A percentile compares a stretch with the other conserved stretches of the same genome.
These are phyloP conservation scores for Cyberlindnera xishuangbannaensis DNA, from an alignment of 805 yeast species.

Conservation along the genomic window DNA sequence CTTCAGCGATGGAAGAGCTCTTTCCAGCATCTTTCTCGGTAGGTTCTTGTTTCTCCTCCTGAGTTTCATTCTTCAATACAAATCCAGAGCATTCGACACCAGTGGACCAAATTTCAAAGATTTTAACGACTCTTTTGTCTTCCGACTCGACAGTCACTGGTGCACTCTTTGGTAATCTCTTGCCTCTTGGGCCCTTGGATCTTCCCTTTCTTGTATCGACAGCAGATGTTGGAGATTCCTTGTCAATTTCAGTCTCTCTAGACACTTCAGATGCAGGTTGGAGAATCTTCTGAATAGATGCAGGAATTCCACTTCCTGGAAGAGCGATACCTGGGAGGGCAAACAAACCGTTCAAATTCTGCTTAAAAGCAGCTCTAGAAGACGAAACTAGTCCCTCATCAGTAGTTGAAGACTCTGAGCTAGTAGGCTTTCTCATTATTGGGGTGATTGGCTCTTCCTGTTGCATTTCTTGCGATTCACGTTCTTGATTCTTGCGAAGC, in stretches of 20 bases:
- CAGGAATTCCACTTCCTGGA: slow-evolving; percentile 27
- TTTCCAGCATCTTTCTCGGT: too few species aligned
- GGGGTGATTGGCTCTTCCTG: slow-evolving; percentile 43
- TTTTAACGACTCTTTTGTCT: slow-evolving; percentile 20
- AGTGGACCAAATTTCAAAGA: slow-evolving; percentile 19
- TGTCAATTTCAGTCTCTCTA: slow-evolving; percentile 1
- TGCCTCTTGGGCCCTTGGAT: slow-evolving; percentile 70
- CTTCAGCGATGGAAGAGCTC: too few species aligned
- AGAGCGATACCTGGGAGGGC: slow-evolving; percentile 48
- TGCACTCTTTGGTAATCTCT: slow-evolving; percentile 58
- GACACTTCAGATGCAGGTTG: slow-evolving; percentile 5
- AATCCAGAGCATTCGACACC: slow-evolving; percentile 8
- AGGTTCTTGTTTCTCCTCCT: too few species aligned
- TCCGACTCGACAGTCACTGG: slow-evolving; percentile 24
- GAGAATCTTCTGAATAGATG: slow-evolving; percentile 5
- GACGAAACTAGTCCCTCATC: too few species aligned
- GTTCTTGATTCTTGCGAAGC: slow-evolving; percentile 56
- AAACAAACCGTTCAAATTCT: slow-evolving; percentile 55
- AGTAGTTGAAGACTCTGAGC: neutral
- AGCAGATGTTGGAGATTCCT: slow-evolving; percentile 9
- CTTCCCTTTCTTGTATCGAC: slow-evolving; percentile 43
- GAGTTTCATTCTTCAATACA: slow-evolving; percentile 2
- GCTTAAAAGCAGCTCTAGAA: slow-evolving; percentile 38
- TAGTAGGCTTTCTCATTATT: slow-evolving; percentile 25
- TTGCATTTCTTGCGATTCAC: slow-evolving; percentile 36